phyloP scores from a whole-genome alignment of 257 asterid species.

The Solanum ahanhuiri region DNA sequence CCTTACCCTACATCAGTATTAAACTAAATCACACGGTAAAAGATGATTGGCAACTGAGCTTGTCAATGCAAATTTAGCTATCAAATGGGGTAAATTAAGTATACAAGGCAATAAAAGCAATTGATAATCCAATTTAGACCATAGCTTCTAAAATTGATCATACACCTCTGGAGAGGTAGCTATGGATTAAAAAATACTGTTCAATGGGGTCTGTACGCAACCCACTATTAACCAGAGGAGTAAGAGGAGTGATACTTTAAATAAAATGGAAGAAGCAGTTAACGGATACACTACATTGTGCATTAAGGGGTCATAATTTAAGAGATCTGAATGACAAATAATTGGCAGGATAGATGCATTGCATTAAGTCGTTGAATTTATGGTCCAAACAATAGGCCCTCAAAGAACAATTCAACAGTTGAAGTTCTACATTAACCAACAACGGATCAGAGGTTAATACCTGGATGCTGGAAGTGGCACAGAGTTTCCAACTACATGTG shows the following conservation, averaged over 20 bases:
- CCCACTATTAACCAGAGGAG: background rate
- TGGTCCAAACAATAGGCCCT: background rate
- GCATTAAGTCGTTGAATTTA: background rate
- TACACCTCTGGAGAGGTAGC: background rate
- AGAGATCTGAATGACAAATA: background rate
- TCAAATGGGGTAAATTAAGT: background rate
- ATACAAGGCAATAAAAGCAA: background rate
- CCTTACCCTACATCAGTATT: background rate
- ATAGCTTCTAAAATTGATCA: background rate
- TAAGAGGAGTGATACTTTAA: background rate
- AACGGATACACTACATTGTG: background rate
- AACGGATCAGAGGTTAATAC: conserved; percentile 19
- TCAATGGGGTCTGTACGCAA: background rate
- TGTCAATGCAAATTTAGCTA: background rate
- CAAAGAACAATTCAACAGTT: background rate
- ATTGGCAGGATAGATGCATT: background rate
- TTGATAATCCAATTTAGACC: background rate
- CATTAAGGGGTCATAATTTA: background rate
- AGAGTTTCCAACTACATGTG: conserved; percentile 47
- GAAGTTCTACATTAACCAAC: background rate
- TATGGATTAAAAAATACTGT: background rate
- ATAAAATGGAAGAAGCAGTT: background rate
- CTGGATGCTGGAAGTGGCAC: conserved; percentile 40
- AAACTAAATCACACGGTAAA: background rate
- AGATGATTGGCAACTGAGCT: background rate